Evolutionary conservation across 371 early-diverging fungal species (phyloP).

Genomic region (Mortierella sp.): DNA sequence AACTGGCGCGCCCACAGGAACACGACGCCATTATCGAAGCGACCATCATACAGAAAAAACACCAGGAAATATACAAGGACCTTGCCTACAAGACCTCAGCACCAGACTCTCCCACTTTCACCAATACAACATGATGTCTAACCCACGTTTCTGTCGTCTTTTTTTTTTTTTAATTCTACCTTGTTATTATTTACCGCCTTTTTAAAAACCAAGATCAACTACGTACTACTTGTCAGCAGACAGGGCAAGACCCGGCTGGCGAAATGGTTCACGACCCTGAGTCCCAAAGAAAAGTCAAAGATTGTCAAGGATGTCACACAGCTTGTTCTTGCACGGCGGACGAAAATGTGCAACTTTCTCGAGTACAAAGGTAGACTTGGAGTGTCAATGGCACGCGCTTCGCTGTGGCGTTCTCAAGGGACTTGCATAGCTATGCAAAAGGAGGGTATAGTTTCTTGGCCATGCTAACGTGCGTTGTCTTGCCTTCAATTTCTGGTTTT

Average conservation of each 20-base stretch:
- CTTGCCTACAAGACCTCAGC: neutral
- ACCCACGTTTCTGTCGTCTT: neutral
- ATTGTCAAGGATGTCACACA: constrained; percentile 95
- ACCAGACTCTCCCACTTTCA: neutral
- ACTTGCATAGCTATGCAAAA: too few species aligned
- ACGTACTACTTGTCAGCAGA: constrained; percentile 76
- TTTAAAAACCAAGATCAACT: constrained; percentile 68
- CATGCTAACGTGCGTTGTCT: neutral
- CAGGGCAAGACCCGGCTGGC: constrained; percentile 94
- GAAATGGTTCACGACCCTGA: constrained; percentile 95
- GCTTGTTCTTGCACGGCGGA: constrained; percentile 88
- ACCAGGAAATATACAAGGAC: neutral
- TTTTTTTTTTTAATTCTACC: neutral
- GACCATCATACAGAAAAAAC: too few species aligned
- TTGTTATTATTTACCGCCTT: neutral
- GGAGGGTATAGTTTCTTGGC: too few species aligned
- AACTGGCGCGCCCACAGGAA: too few species aligned
- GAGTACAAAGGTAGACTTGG: constrained; percentile 88
- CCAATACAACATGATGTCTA: neutral
- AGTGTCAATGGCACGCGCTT: neutral
- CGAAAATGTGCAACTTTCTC: constrained; percentile 98
- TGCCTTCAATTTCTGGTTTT: neutral
- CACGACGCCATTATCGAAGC: too few species aligned
- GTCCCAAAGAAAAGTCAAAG: constrained; percentile 93
- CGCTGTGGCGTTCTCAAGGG: too few species aligned